Evolutionary conservation across 2,329 filamentous ascomycete genomes (phyloP).

Genomic region (Fusarium sp.): DNA sequence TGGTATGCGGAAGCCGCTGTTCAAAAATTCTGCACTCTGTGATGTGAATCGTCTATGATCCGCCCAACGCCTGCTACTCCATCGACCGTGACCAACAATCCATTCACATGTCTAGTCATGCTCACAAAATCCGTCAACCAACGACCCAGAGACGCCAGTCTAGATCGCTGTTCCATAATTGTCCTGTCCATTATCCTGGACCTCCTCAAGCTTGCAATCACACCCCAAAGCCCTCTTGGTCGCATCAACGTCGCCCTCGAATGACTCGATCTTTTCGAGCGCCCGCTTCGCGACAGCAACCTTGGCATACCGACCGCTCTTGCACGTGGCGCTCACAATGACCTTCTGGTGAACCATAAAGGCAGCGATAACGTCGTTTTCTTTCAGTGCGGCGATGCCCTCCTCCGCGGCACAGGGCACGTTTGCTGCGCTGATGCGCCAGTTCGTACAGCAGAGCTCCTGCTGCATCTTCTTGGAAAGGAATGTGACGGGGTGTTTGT

Average conservation of each 20-base stretch:
- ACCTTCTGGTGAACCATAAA: constrained; percentile 83
- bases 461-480: constrained; percentile 76
- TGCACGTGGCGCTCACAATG: constrained; percentile 73
- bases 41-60: too few species aligned
- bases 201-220: constrained; percentile 64
- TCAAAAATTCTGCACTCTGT: too few species aligned
- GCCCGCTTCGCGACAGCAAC: constrained; percentile 75
- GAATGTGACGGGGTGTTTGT: constrained; percentile 86
- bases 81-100: background rate
- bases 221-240: constrained; percentile 76
- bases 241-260: constrained; percentile 60
- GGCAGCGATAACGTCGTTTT: constrained; percentile 75
- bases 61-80: too few species aligned
- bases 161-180: constrained; percentile 39
- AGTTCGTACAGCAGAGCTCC: constrained; percentile 75
- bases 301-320: constrained; percentile 82
- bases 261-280: constrained; percentile 61
- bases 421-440: constrained; percentile 68
- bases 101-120: background rate
- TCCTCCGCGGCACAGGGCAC: constrained; percentile 60
- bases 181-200: background rate
- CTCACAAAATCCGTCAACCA: too few species aligned
- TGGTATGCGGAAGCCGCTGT: too few species aligned
- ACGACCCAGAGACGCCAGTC: background rate
- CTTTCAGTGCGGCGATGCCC: constrained; percentile 56